Evolutionary conservation across 805 yeast genomes (phyloP).

Genomic region (Cyberlindnera veronae): DNA sequence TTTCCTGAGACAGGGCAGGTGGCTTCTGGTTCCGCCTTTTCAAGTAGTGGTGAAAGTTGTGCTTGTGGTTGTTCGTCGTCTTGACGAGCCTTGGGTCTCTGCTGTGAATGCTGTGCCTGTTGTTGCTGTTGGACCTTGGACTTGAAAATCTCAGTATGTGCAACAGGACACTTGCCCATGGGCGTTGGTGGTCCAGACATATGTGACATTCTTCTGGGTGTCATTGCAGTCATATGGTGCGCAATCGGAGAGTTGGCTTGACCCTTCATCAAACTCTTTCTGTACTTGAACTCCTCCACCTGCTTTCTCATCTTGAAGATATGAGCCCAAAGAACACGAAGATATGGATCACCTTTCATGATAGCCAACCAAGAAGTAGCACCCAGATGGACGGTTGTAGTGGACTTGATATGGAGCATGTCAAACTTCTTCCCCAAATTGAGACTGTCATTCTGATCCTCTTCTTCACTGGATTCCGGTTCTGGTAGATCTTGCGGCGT

Average conservation of each 20-base stretch:
- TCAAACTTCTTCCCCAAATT: constrained; percentile 41
- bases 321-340: constrained; percentile 52
- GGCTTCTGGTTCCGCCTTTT: too few relatives aligned
- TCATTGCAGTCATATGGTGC: not conserved
- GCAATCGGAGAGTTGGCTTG: not conserved
- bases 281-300: constrained; percentile 26
- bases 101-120: constrained; percentile 9
- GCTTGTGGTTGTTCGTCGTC: too few relatives aligned
- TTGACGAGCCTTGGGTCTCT: too few relatives aligned
- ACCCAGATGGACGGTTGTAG: constrained; percentile 43
- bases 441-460: constrained; percentile 24
- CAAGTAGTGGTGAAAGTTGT: too few relatives aligned
- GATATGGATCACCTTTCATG: constrained; percentile 55
- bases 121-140: not conserved
- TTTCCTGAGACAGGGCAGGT: constrained; percentile 24
- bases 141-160: constrained; percentile 14
- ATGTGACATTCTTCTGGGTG: not conserved
- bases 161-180: constrained; percentile 28
- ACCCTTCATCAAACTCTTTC: constrained; percentile 2
- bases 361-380: constrained; percentile 58
- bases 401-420: constrained; percentile 40
- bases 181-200: constrained; percentile 3
- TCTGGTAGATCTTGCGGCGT: too few relatives aligned
- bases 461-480: constrained; percentile 4
- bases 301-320: constrained; percentile 40